phyloP scores from a whole-genome alignment of 768 basidiomycete genomes.

The Piloderma croceum region DNA sequence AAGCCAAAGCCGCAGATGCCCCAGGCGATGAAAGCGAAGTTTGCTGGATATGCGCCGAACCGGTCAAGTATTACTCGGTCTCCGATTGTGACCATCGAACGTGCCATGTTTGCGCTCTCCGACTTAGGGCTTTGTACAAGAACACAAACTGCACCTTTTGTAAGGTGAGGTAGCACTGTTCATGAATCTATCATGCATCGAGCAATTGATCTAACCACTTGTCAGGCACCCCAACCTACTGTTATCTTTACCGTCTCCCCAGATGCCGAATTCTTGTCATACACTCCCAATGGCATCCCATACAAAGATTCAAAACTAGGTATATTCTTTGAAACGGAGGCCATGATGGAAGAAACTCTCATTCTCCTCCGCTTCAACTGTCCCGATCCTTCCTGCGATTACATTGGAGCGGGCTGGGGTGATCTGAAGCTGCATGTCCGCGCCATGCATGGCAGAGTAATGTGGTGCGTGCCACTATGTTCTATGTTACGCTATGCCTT shows the following conservation, averaged over 20 bases:
- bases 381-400: constrained; percentile 77
- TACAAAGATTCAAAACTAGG: constrained; percentile 69
- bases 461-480: constrained; percentile 63
- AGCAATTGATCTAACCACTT: constrained; percentile 1
- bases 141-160: constrained; percentile 93
- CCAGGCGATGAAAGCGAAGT: constrained; percentile 37
- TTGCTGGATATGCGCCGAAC: constrained; percentile 95
- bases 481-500: neutral
- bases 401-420: constrained; percentile 82
- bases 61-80: constrained; percentile 83
- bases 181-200: neutral
- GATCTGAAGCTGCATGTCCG: constrained; percentile 84
- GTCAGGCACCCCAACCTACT: constrained; percentile 63
- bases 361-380: constrained; percentile 93
- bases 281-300: constrained; percentile 46
- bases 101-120: constrained; percentile 89
- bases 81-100: constrained; percentile 92
- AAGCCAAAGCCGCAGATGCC: constrained; percentile 12
- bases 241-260: constrained; percentile 72
- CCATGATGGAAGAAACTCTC: constrained; percentile 93
- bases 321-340: constrained; percentile 83
- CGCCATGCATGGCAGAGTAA: constrained; percentile 63
- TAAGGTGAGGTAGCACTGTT: constrained; percentile 53
- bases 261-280: constrained; percentile 57
- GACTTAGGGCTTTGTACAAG: constrained; percentile 89